Percentiles rank a stretch among this genome's conserved stretches.
phyloP scores from a whole-genome alignment of 2,329 filamentous ascomycete genomes.

The Byssothecium circinans region DNA sequence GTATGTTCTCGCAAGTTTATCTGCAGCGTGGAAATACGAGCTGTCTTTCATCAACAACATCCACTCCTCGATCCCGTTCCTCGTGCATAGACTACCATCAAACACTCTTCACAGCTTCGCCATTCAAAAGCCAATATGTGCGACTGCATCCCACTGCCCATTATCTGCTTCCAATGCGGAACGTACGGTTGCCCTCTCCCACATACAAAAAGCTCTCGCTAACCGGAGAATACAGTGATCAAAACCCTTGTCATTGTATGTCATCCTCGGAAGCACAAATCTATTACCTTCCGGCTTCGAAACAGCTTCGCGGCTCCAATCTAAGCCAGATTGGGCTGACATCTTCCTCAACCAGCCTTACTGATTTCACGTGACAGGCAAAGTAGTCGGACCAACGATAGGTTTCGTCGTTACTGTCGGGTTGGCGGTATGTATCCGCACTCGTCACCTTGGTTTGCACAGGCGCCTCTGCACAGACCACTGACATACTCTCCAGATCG shows the following conservation, averaged over 20 bases:
- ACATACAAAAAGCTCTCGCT: background rate
- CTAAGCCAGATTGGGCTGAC: too few relatives aligned
- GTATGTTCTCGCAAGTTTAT: background rate
- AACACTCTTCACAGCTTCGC: background rate
- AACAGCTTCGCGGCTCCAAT: too few relatives aligned
- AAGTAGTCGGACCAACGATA: conserved; percentile 58
- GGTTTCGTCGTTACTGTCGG: conserved; percentile 54
- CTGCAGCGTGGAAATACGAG: background rate
- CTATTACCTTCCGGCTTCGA: background rate
- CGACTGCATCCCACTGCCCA: conserved; percentile 51
- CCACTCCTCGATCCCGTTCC: background rate
- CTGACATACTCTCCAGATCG: conserved; percentile 41
- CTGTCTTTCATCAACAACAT: background rate
- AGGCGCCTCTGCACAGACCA: conserved; percentile 3
- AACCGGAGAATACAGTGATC: conserved; percentile 46
- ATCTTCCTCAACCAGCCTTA: too few relatives aligned
- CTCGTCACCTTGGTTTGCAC: background rate
- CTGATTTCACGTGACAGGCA: conserved; percentile 36
- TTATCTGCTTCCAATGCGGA: conserved; percentile 59
- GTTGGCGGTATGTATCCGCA: conserved; percentile 49
- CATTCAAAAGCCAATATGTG: background rate
- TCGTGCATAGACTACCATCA: background rate
- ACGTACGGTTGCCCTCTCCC: conserved; percentile 28
- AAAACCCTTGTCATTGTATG: conserved; percentile 59
- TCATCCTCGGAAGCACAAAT: background rate